phyloP scores from a whole-genome alignment of 2,329 filamentous ascomycete genomes.

The Parastagonospora avenae region DNA sequence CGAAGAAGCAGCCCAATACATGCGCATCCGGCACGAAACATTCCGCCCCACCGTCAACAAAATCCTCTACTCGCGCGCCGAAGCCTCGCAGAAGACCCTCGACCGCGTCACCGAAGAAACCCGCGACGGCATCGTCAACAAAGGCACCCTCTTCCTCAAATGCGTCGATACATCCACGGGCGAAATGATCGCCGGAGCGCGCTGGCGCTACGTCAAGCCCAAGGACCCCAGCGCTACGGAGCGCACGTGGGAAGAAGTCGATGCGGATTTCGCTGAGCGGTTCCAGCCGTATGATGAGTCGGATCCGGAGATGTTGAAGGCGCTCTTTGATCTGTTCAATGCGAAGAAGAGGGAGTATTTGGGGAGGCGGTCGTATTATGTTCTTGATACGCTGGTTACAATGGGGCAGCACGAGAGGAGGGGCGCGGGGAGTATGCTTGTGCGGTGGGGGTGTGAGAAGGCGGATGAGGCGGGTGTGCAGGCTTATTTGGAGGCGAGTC shows the following conservation, averaged over 20 bases:
- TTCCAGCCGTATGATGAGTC: constrained; percentile 37
- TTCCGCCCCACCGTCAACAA: constrained; percentile 41
- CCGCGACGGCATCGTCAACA: constrained; percentile 26
- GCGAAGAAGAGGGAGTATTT: constrained; percentile 31
- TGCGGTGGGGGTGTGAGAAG: constrained; percentile 37
- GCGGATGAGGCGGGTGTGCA: constrained; percentile 40
- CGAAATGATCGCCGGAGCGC: constrained; percentile 37
- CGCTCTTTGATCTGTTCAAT: constrained; percentile 27
- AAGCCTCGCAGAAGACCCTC: constrained; percentile 33
- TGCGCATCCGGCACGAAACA: constrained; percentile 37
- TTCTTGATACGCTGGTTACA: constrained; percentile 40
- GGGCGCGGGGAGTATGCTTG: constrained; percentile 41
- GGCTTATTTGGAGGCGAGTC: constrained; percentile 40
- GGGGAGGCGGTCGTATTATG: constrained; percentile 29
- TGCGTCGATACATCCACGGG: constrained; percentile 32
- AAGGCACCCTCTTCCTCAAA: constrained; percentile 35
- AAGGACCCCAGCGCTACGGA: constrained; percentile 16
- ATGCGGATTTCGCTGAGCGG: constrained; percentile 19
- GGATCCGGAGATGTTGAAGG: constrained; percentile 26
- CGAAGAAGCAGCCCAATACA: constrained; percentile 36
- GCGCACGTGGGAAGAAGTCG: constrained; percentile 36
- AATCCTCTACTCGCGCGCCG: constrained; percentile 37
- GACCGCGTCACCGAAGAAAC: constrained; percentile 26
- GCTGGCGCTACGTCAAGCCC: constrained; percentile 34
- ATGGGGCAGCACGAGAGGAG: constrained; percentile 33